Evolutionary conservation across 768 basidiomycete genomes (phyloP).

Genomic region (Floccularia luteovirens): DNA sequence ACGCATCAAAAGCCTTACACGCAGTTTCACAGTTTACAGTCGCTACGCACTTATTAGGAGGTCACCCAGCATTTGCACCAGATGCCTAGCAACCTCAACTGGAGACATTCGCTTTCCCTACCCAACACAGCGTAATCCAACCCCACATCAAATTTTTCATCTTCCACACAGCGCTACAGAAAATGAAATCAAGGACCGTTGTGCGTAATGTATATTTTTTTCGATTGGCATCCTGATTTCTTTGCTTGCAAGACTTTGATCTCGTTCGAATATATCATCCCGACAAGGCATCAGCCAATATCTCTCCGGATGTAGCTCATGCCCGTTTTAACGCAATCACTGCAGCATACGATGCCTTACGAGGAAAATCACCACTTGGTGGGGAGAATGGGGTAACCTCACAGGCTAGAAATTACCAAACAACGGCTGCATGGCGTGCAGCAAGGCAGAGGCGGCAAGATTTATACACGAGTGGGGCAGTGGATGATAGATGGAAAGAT

Average conservation of each 20-base stretch:
- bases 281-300: conserved; percentile 40
- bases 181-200: conserved; percentile 49
- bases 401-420: conserved; percentile 17
- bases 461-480: conserved; percentile 39
- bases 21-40: no score
- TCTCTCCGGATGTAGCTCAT: conserved; percentile 45
- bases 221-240: conserved; percentile 2
- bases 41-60: no score
- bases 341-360: conserved; percentile 58
- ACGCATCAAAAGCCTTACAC: no score
- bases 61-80: no score
- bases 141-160: conserved; percentile 60
- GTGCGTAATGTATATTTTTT: conserved; percentile 22
- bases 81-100: no score
- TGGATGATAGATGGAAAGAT: conserved; percentile 66
- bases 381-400: conserved; percentile 6
- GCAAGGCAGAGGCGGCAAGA: conserved; percentile 36
- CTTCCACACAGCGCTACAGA: conserved; percentile 43
- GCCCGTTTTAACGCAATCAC: conserved; percentile 64
- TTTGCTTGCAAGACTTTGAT: conserved; percentile 51
- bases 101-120: conserved; percentile 33
- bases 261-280: conserved; percentile 78
- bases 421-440: conserved; percentile 30
- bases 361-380: conserved; percentile 29
- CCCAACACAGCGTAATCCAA: conserved; percentile 41